Evolutionary conservation across 176 grass and related monocot species (phyloP).

Genomic region (Triticum timopheevii): DNA sequence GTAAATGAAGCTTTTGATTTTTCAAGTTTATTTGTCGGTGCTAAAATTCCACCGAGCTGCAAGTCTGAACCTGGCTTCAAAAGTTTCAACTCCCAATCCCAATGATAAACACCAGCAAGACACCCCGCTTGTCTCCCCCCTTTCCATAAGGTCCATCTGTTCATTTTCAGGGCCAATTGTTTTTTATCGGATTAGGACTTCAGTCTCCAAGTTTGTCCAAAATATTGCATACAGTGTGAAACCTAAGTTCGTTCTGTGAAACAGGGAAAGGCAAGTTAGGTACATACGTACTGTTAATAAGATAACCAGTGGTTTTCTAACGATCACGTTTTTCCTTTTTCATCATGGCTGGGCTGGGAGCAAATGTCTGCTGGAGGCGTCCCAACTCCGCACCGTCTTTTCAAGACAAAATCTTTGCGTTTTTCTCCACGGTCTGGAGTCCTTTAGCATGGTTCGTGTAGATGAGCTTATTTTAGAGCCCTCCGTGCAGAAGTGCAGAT

Average conservation of each 20-base stretch:
- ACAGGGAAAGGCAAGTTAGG: neutral
- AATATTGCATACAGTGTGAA: neutral
- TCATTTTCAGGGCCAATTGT: neutral
- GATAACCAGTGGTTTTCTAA: neutral
- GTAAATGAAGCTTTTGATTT: constrained; percentile 3
- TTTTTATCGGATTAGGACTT: neutral
- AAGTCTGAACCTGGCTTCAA: constrained; percentile 32
- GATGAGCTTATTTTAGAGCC: neutral
- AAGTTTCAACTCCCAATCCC: neutral
- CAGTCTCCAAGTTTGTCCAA: neutral
- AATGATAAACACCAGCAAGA: neutral
- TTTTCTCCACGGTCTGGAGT: constrained; percentile 13
- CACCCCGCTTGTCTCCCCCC: neutral
- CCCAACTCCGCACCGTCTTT: constrained; percentile 27
- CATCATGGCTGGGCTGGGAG: neutral
- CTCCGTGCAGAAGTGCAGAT: neutral
- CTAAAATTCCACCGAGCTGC: constrained; percentile 25
- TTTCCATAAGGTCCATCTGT: neutral
- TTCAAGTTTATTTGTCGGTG: neutral
- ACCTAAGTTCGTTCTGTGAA: neutral
- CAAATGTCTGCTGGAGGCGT: neutral
- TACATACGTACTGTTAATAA: neutral
- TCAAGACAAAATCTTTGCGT: neutral
- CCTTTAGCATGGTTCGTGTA: constrained; percentile 1
- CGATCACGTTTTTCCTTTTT: neutral